Conservation (phyloP, 1,284 basidiomycete species). For the Hemileia vastatrix region DNA sequence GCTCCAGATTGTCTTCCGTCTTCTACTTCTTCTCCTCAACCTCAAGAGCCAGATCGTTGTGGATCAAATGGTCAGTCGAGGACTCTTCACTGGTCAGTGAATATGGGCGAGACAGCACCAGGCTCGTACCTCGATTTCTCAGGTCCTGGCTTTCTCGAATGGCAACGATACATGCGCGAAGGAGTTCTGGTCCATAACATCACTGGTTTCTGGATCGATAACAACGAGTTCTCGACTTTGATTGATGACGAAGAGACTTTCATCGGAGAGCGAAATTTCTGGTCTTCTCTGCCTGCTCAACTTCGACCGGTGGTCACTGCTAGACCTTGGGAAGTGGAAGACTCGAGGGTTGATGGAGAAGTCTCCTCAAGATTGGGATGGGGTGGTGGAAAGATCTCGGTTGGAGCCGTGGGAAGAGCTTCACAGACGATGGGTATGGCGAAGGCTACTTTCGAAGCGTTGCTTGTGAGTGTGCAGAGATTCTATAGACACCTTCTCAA, state of each 20-base stretch:
- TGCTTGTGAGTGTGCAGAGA: too few species aligned
- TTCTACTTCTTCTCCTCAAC: background rate
- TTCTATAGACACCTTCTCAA: background rate
- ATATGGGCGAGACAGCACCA: constrained; percentile 23
- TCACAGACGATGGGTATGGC: constrained; percentile 29
- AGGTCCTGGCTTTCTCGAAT: constrained; percentile 10
- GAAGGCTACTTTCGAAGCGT: constrained; percentile 18
- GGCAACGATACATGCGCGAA: constrained; percentile 20
- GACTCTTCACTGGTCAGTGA: constrained; percentile 20
- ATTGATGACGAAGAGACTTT: constrained; percentile 27
- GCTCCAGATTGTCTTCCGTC: constrained; percentile 20
- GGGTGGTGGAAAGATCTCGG: constrained; percentile 9
- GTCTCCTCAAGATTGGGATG: constrained; percentile 15
- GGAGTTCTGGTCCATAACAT: constrained; percentile 24
- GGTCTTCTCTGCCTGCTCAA: background rate
- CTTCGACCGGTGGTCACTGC: too few species aligned
- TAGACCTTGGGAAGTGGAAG: background rate
- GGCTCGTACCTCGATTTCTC: constrained; percentile 25
- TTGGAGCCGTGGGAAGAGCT: constrained; percentile 24
- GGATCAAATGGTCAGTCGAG: constrained; percentile 4
- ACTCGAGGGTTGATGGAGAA: background rate
- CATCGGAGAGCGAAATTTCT: constrained; percentile 21
- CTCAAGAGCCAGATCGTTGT: constrained; percentile 12
- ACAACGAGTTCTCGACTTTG: constrained; percentile 30
- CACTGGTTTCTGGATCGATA: constrained; percentile 30